Conservation (phyloP, 805 yeast species). For the Lachancea quebecensis region DNA sequence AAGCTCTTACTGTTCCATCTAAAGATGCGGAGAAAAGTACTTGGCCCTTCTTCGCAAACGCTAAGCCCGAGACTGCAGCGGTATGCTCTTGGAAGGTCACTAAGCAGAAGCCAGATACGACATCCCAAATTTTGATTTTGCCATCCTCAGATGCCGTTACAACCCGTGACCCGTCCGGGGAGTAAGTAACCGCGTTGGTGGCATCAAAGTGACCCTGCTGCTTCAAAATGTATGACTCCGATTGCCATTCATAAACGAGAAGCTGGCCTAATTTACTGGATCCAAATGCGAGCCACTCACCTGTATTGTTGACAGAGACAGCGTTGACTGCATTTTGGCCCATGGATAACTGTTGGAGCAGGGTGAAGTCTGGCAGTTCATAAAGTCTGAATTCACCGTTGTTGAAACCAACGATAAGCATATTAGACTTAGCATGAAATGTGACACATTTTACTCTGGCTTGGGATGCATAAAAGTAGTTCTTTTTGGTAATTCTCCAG, state of each 20-base stretch:
- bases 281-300: conserved; percentile 97
- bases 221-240: conserved; percentile 87
- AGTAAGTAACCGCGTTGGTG: conserved; percentile 73
- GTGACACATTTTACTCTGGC: conserved; percentile 73
- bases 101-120: conserved; percentile 83
- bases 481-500: conserved; percentile 80
- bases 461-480: conserved; percentile 59
- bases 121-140: conserved; percentile 94
- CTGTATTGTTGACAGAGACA: conserved; percentile 69
- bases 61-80: conserved; percentile 80
- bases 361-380: conserved; percentile 72
- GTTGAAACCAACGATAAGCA: conserved; percentile 81
- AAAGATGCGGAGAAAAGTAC: conserved; percentile 86
- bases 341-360: conserved; percentile 83
- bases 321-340: conserved; percentile 86
- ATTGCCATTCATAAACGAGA: conserved; percentile 97
- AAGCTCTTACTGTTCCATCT: conserved; percentile 96
- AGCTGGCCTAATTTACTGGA: conserved; percentile 87
- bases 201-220: conserved; percentile 98
- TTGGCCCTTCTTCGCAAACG: conserved; percentile 83
- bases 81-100: conserved; percentile 89
- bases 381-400: conserved; percentile 88
- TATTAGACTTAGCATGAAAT: conserved; percentile 64
- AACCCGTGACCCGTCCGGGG: conserved; percentile 89
- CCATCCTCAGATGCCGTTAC: conserved; percentile 97